Evolutionary conservation across 2,329 filamentous ascomycete genomes (phyloP), one percentile per base, ranked within the genome.

Genomic region (Thermothelomyces thermophilus): DNA sequence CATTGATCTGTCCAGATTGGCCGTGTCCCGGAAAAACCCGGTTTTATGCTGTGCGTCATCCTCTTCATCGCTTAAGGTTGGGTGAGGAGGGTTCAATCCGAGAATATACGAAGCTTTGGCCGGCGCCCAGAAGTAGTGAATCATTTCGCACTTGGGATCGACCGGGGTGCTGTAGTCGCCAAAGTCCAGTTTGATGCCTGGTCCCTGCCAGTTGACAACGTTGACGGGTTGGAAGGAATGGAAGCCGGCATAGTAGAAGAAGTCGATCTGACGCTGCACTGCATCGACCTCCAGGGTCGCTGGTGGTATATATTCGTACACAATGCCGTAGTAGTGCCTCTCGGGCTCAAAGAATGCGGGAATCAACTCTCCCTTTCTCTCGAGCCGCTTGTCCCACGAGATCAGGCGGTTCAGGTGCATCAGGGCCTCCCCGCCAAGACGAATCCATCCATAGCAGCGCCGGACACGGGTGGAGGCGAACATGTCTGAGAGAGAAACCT

Each of bases 131-230:
- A n/a, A n/a, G n/a, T n/a, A n/a, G n/a, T n/a, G n/a, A n/a, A n/a
- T n/a, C n/a, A n/a, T n/a, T n/a, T 34, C 6, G 13, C 13, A 34
- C 33, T 16, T 6, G 13, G 33, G 33, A 22, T 48, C 46, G 17
- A 43, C 31, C 3, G 40, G 39, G 16, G 46, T 19, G 20, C 37
- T 37, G 14, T 48, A 43, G 22, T 48, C 46, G 33, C 46, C 46
- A 37, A 48, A 43, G 16, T 48, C 46, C 2, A 43, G 30, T n/a
- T 37, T 20, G 10, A 48, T 41, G 13, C 46, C 46, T 2, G 37
- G 46, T 11, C 46, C 46, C n/a, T 48, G 31, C 39, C 46, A 43
- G 22, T 48, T 48, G 5, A 10, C 5, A 7, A 26, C 2, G 9
- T 37, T 17, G 1, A 19, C 4, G 2, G 1, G 8, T 17, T 48